Conservation (phyloP, 2,329 filamentous ascomycete species). For the Sporothrix euskadiensis region DNA sequence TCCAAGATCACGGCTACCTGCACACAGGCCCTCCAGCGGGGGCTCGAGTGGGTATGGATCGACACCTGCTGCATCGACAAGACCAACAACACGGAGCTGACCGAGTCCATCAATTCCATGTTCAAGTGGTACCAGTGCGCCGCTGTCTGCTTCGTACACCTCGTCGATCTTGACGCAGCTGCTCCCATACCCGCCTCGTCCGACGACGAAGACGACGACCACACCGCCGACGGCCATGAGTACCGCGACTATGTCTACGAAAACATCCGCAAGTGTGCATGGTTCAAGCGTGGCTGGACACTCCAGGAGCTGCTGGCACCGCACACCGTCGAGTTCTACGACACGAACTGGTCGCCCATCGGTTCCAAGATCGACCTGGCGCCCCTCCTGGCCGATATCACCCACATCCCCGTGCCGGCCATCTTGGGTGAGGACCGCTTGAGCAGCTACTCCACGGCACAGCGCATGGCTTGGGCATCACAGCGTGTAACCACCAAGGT, state of each 20-base stretch:
- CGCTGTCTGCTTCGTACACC: slow-evolving; percentile 27
- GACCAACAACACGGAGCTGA: slow-evolving; percentile 31
- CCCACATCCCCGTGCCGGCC: slow-evolving; percentile 24
- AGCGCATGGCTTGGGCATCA: slow-evolving; percentile 33
- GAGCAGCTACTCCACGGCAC: slow-evolving; percentile 19
- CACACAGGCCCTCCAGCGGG: slow-evolving; percentile 9
- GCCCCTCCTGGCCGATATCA: slow-evolving; percentile 21
- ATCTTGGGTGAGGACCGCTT: slow-evolving; percentile 15
- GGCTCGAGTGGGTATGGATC: slow-evolving; percentile 29
- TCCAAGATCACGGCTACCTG: slow-evolving; percentile 29
- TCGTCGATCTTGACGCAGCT: slow-evolving; percentile 20
- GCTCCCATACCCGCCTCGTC: not conserved
- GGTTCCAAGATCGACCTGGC: slow-evolving; percentile 26
- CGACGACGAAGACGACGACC: not conserved
- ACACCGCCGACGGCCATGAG: not conserved
- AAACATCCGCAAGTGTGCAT: slow-evolving; percentile 15
- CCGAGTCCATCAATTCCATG: slow-evolving; percentile 34
- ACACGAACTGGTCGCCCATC: slow-evolving; percentile 25
- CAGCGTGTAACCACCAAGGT: slow-evolving; percentile 29
- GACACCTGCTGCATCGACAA: slow-evolving; percentile 35
- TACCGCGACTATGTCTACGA: not conserved
- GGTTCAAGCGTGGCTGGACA: slow-evolving; percentile 33
- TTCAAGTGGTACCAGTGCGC: slow-evolving; percentile 31
- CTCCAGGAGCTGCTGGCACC: slow-evolving; percentile 34
- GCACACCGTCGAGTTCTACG: slow-evolving; percentile 27